Percentiles rank a stretch among this genome's conserved stretches.
Evolutionary conservation across 176 grass and related monocot genomes (phyloP).

Genomic region (Tillandsia leiboldiana): DNA sequence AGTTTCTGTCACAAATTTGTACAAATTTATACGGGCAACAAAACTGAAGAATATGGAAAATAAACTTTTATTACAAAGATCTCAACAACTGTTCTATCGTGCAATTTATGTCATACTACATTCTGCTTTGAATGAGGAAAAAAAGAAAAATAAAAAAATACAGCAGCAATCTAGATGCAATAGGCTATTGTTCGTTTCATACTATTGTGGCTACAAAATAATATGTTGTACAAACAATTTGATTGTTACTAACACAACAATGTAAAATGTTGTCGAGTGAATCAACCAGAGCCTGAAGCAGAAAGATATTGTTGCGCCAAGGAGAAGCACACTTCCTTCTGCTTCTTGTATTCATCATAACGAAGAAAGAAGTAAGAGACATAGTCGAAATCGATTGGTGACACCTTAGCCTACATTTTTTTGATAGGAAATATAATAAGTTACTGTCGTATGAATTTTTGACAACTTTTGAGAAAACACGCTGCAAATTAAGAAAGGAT

Average conservation of each 20-base stretch:
- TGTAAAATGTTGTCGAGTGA: not conserved
- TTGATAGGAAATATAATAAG: not conserved
- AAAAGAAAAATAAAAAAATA: no score
- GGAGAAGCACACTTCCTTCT: conserved; percentile 47
- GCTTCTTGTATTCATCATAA: conserved; percentile 88
- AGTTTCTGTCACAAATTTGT: not conserved
- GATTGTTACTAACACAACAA: not conserved
- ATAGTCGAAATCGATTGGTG: conserved; percentile 90
- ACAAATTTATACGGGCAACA: not conserved
- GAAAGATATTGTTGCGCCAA: conserved; percentile 37
- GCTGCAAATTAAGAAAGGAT: not conserved
- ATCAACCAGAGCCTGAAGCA: conserved; percentile 1
- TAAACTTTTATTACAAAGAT: not conserved
- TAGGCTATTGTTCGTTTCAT: no score
- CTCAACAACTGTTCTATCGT: not conserved
- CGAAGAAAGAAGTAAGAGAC: conserved; percentile 79
- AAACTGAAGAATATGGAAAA: not conserved
- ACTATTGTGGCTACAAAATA: no score
- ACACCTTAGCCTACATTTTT: conserved; percentile 62
- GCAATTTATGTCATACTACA: no score
- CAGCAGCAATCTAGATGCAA: no score
- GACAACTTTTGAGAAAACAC: not conserved
- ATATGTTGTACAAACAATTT: no score
- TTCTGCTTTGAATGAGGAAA: no score
- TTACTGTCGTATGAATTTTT: not conserved